Percentiles rank a stretch among this genome's conserved stretches.
Conservation (phyloP, 768 basidiomycete genomes). For the Kwoniella dendrophila region DNA sequence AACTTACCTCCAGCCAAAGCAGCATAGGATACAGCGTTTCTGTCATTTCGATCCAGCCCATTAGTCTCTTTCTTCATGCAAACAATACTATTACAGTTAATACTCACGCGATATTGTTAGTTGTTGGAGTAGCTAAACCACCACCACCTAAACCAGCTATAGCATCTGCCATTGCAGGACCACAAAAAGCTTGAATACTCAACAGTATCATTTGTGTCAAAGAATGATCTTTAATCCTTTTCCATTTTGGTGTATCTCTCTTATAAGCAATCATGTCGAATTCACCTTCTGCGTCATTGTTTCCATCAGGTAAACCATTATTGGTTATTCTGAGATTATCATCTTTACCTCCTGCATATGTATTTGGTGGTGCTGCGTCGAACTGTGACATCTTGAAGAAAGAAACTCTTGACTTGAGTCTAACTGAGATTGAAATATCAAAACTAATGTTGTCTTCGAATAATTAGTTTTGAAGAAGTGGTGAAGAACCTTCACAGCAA, state of each 20-base stretch:
- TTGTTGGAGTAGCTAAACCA: conserved; percentile 32
- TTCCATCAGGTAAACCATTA: background rate
- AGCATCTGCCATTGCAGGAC: conserved; percentile 18
- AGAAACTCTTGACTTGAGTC: too few relatives aligned
- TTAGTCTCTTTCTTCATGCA: too few relatives aligned
- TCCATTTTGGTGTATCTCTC: conserved; percentile 23
- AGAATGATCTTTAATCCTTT: conserved; percentile 25
- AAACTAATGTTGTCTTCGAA: background rate
- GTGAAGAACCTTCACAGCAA: too few relatives aligned
- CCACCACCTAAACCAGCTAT: conserved; percentile 24
- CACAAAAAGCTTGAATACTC: conserved; percentile 25
- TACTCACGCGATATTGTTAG: conserved; percentile 31
- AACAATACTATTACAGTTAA: background rate
- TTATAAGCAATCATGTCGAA: conserved; percentile 24
- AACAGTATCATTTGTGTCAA: conserved; percentile 34
- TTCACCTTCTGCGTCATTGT: background rate
- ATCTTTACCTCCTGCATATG: conserved; percentile 27
- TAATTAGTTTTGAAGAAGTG: background rate
- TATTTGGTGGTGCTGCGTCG: conserved; percentile 32
- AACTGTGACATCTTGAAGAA: conserved; percentile 13
- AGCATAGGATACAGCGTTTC: conserved; percentile 24
- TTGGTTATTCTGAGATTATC: conserved; percentile 15
- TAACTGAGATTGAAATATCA: background rate
- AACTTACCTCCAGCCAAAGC: conserved; percentile 21
- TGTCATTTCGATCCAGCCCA: background rate